These are phyloP conservation scores for Apostasia shenzhenica DNA, from an alignment of 106 monocot species.

Conservation along the genomic window DNA sequence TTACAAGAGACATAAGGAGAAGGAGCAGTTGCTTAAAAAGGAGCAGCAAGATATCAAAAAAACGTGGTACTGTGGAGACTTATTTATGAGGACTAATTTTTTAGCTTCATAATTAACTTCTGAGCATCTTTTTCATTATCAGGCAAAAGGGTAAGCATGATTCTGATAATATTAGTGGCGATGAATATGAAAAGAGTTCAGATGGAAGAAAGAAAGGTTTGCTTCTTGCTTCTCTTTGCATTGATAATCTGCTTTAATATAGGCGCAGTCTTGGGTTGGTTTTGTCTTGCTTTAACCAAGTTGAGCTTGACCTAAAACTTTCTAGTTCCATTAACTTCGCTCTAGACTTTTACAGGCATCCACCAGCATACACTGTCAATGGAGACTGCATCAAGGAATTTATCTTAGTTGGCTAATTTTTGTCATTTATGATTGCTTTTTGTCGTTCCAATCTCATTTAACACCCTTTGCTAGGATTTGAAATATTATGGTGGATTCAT, in stretches of 20 bases:
- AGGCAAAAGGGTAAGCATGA: conserved; percentile 19
- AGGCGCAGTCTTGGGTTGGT: neutral
- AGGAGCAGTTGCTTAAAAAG: conserved; percentile 24
- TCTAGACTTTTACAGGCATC: neutral
- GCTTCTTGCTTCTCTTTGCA: neutral
- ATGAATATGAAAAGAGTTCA: conserved; percentile 7
- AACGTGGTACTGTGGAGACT: conserved; percentile 27
- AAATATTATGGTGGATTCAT: no score
- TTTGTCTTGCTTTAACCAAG: neutral
- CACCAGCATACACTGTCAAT: no score
- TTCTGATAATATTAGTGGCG: conserved; percentile 13
- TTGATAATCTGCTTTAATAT: neutral
- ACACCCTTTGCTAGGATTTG: no score
- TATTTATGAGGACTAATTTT: neutral
- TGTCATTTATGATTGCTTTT: no score
- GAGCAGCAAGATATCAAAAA: conserved; percentile 23
- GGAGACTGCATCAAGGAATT: no score
- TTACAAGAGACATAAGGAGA: conserved; percentile 49
- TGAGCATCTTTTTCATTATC: neutral
- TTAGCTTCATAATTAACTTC: neutral
- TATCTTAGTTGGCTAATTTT: no score
- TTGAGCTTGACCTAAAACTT: no score
- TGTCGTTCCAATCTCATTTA: no score
- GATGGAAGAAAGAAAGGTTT: conserved; percentile 26
- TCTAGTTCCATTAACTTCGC: neutral